Evolutionary conservation across 495 filamentous ascomycete genomes (phyloP).

Genomic region (Aspergillus homomorphus): DNA sequence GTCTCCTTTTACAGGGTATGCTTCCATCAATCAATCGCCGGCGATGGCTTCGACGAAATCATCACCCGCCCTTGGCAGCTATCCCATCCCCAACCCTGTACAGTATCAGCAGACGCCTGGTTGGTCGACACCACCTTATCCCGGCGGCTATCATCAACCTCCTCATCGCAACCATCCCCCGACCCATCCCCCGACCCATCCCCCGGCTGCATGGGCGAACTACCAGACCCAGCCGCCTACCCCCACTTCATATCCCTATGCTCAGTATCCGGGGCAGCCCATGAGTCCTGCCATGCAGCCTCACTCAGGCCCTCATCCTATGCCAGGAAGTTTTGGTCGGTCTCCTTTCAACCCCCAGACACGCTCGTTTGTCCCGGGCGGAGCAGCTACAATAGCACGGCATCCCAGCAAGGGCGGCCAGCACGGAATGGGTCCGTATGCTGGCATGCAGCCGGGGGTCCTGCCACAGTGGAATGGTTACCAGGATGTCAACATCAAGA

Average conservation of each 20-base stretch:
- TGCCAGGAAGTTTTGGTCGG: constrained; percentile 77
- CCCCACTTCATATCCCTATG: constrained; percentile 65
- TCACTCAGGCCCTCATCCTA: constrained; percentile 58
- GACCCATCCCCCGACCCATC: constrained; percentile 32
- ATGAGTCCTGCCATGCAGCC: constrained; percentile 62
- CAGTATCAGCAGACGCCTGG: constrained; percentile 30
- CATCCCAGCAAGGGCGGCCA: constrained; percentile 32
- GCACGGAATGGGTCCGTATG: constrained; percentile 32
- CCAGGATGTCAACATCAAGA: constrained; percentile 31
- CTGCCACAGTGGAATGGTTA: constrained; percentile 36
- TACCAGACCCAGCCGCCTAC: constrained; percentile 40
- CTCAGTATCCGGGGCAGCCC: constrained; percentile 68
- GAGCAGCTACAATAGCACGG: constrained; percentile 23
- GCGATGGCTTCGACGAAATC: constrained; percentile 41
- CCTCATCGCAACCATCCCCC: constrained; percentile 35
- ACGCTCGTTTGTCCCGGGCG: constrained; percentile 76
- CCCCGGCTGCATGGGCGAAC: constrained; percentile 37
- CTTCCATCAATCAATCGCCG: constrained; percentile 39
- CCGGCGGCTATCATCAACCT: constrained; percentile 42
- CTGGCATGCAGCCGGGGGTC: constrained; percentile 21
- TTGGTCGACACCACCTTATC: constrained; percentile 38
- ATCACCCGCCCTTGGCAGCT: constrained; percentile 44
- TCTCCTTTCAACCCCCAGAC: constrained; percentile 92
- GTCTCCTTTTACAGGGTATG: constrained; percentile 38
- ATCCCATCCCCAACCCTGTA: constrained; percentile 30